phyloP scores from a whole-genome alignment of 495 filamentous ascomycete genomes.

The Hypoxylon fragiforme region DNA sequence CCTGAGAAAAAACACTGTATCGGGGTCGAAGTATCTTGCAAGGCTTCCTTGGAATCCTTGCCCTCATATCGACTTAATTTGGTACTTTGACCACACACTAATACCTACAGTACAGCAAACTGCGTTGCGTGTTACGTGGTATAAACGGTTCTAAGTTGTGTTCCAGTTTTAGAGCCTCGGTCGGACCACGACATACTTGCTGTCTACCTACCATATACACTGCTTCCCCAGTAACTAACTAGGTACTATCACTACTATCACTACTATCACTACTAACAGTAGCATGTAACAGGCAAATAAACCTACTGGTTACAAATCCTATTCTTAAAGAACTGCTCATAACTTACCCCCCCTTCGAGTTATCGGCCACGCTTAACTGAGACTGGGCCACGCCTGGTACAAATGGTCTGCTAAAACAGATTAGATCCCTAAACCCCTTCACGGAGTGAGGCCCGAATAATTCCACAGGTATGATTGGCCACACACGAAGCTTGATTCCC shows the following conservation, averaged over 20 bases:
- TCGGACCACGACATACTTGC: too few relatives aligned
- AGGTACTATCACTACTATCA: too few relatives aligned
- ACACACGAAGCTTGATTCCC: slow-evolving; percentile 15
- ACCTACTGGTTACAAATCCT: slow-evolving; percentile 6
- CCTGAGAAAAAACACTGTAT: too few relatives aligned
- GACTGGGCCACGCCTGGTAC: slow-evolving; percentile 9
- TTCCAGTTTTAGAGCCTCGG: slow-evolving; percentile 7
- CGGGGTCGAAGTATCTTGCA: too few relatives aligned
- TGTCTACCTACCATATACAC: too few relatives aligned
- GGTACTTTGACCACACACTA: too few relatives aligned
- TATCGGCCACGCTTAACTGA: slow-evolving; percentile 20
- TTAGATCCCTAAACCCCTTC: slow-evolving; percentile 20
- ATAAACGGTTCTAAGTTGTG: slow-evolving; percentile 3
- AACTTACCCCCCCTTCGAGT: not conserved
- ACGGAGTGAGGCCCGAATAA: slow-evolving; percentile 24
- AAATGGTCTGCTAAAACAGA: slow-evolving; percentile 4
- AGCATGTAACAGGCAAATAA: too few relatives aligned
- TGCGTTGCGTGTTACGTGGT: slow-evolving; percentile 15
- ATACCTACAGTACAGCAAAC: too few relatives aligned
- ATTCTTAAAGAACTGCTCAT: not conserved
- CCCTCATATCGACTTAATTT: too few relatives aligned
- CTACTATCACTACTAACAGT: too few relatives aligned
- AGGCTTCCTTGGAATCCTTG: too few relatives aligned
- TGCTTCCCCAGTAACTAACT: too few relatives aligned
- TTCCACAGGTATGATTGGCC: slow-evolving; percentile 29